Evolutionary conservation across 2,329 filamentous ascomycete genomes (phyloP).

Genomic region (Pseudogymnoascus sp.): DNA sequence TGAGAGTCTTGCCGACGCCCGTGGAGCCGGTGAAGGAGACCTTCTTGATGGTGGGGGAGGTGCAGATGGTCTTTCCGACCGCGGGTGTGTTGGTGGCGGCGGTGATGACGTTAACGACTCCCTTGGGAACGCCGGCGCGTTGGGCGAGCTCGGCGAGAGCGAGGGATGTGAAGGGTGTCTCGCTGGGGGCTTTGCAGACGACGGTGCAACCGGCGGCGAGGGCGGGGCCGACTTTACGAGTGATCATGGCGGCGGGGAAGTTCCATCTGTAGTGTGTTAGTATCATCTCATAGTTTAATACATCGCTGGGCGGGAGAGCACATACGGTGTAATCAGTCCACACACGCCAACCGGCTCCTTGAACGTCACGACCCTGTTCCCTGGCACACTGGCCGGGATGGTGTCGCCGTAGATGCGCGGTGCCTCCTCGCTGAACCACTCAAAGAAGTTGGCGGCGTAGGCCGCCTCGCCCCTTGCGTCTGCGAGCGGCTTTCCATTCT

Average conservation of each 20-base stretch:
- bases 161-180: conserved; percentile 87
- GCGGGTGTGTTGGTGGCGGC: conserved; percentile 71
- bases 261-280: conserved; percentile 56
- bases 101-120: conserved; percentile 86
- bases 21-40: conserved; percentile 89
- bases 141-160: conserved; percentile 81
- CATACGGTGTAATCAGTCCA: conserved; percentile 66
- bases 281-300: neutral
- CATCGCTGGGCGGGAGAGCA: neutral
- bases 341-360: conserved; percentile 82
- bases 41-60: conserved; percentile 72
- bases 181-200: conserved; percentile 82
- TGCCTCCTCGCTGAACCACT: conserved; percentile 79
- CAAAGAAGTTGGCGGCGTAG: conserved; percentile 70
- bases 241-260: conserved; percentile 74
- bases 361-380: conserved; percentile 69
- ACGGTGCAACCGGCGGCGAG: conserved; percentile 94
- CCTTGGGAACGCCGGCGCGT: conserved; percentile 81
- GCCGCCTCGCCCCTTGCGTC: conserved; percentile 67
- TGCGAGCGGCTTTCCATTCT: conserved; percentile 79
- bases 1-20: conserved; percentile 64
- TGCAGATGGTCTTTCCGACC: conserved; percentile 71
- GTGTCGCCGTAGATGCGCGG: conserved; percentile 68
- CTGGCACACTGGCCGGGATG: conserved; percentile 62
- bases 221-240: conserved; percentile 63